phyloP scores from a whole-genome alignment of 2,329 filamentous ascomycete genomes.

The Gliomastix tumulicola region DNA sequence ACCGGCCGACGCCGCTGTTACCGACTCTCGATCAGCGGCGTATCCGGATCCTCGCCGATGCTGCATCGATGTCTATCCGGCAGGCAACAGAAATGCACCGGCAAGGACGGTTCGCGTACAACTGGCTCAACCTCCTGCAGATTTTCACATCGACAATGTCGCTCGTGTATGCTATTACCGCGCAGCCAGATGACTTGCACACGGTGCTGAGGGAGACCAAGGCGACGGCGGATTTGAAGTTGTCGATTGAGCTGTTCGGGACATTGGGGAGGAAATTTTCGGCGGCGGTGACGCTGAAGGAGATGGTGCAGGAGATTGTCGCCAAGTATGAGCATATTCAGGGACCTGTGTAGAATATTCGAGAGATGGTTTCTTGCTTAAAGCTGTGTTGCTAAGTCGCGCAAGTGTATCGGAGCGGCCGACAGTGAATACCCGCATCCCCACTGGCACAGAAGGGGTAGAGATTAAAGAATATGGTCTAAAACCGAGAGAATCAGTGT shows the following conservation, averaged over 20 bases:
- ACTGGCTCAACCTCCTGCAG: conserved; percentile 31
- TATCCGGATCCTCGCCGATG: conserved; percentile 27
- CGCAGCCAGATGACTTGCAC: conserved; percentile 21
- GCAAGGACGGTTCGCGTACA: conserved; percentile 30
- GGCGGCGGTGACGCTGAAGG: conserved; percentile 16
- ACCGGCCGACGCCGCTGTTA: conserved; percentile 33
- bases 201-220: conserved; percentile 15
- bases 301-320: conserved; percentile 17
- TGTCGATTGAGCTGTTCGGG: conserved; percentile 20
- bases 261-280: conserved; percentile 20
- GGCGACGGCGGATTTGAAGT: conserved; percentile 19
- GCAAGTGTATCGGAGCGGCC: no score
- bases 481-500: no score
- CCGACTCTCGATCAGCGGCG: conserved; percentile 24
- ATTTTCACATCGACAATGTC: conserved; percentile 33
- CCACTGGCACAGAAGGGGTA: no score
- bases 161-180: conserved; percentile 33
- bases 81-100: conserved; percentile 28
- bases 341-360: no score
- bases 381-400: no score
- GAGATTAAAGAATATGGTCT: no score
- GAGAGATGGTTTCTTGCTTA: no score
- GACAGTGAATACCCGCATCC: no score
- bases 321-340: no score
- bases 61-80: conserved; percentile 33